Base-by-base conservation (phyloP, 495 filamentous ascomycete genomes). In the Parathielavia appendiculata region DNA sequence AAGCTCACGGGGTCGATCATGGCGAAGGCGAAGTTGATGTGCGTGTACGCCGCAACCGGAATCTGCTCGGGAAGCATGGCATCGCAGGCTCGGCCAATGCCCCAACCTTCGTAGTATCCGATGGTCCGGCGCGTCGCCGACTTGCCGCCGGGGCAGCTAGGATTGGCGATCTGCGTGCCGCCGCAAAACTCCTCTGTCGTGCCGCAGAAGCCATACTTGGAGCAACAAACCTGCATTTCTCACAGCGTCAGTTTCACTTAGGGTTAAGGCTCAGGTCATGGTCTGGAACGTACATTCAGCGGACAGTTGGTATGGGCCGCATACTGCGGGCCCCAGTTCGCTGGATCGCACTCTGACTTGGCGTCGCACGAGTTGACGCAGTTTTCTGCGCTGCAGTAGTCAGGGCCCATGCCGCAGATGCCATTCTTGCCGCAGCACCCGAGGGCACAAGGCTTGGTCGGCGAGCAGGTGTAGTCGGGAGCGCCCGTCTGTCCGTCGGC, bases 1-100 rank as follows among this genome's bases (percentile, higher is more conserved):
- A 60, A 63, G 4, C 51, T 61, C 14, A 12, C 44, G 1, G 63
- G 61, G 44, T 67, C 34, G 19, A 69, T 36, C 12, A 48, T 19
- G 23, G 60, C 66, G 41, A 71, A 71, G 8, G 67, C 60, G 51
- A 66, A 67, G 58, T 67, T 68, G 45, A 73, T 50, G 47, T 69
- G 62, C 22, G 67, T 65, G 45, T 59, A 64, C 10, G 2, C 19
- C 0, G 19, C 47, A 10, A 57, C 32, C 10, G 34, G 45, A 35
- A 67, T 38, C 7, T 67, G 20, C 43, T 54, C 45, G 2, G 67
- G 56, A 1, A 9, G 11, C 40, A 45, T 36, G 17, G 19, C 40
- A 12, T 50, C 49, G 36, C 63, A 65, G 0, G 39, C 11, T 1
- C 63, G 51, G 2, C 4, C 19, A 3, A 1, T 4, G 10, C 14